A percentile compares a stretch with the other conserved stretches of the same genome.
Conservation (phyloP, 164 flowering plant genomes). For the Piper longum region DNA sequence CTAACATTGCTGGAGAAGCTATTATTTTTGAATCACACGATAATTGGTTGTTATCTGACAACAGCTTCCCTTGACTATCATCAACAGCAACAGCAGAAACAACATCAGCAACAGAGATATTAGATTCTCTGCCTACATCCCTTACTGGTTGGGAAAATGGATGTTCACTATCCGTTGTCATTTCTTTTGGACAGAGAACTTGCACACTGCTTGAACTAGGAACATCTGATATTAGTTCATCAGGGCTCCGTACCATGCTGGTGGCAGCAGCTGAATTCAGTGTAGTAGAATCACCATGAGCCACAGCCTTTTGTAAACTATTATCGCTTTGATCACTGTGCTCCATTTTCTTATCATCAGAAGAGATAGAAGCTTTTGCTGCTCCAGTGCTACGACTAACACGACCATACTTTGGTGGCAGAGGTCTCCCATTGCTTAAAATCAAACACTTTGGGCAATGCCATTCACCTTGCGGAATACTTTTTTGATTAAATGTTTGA, state of each 20-base stretch:
- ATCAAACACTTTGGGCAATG: conserved; percentile 67
- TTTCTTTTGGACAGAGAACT: background rate
- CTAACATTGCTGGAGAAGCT: conserved; percentile 11
- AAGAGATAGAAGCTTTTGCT: conserved; percentile 26
- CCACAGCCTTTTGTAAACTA: conserved; percentile 24
- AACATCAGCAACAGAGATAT: background rate
- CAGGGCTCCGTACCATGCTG: conserved; percentile 4
- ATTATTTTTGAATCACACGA: conserved; percentile 9
- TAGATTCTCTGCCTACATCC: conserved; percentile 6
- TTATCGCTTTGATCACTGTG: conserved; percentile 20
- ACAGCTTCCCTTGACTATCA: conserved; percentile 4
- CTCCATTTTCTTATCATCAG: too few relatives aligned
- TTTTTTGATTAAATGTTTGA: conserved; percentile 43
- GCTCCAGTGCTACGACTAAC: conserved; percentile 46
- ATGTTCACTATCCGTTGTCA: too few relatives aligned
- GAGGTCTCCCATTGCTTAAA: conserved; percentile 64
- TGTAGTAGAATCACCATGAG: conserved; percentile 26
- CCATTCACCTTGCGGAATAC: conserved; percentile 78
- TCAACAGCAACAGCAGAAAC: conserved; percentile 6
- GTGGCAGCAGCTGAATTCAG: conserved; percentile 16
- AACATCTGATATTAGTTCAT: conserved; percentile 10
- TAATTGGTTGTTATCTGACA: conserved; percentile 14
- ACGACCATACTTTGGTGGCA: conserved; percentile 95
- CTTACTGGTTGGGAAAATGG: background rate
- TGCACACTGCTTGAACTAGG: conserved; percentile 14